A percentile compares a stretch with the other conserved stretches of the same genome.
phyloP scores from a whole-genome alignment of 2,329 filamentous ascomycete species.

The Xylariaceae sp. region DNA sequence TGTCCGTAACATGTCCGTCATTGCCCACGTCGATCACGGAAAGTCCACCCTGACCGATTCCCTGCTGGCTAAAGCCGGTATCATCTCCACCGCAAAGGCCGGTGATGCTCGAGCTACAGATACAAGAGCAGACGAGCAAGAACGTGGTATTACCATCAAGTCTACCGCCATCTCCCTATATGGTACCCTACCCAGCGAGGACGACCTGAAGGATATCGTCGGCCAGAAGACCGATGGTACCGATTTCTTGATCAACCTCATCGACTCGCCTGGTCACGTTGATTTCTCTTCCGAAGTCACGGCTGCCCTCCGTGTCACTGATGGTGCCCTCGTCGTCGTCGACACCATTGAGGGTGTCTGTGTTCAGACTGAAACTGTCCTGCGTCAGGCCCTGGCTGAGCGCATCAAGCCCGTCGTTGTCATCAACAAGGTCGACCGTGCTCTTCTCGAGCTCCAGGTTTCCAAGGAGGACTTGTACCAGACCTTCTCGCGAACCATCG shows the following conservation, averaged over 20 bases:
- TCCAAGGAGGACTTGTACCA: slow-evolving; percentile 99
- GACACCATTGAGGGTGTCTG: slow-evolving; percentile 99
- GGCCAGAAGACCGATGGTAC: slow-evolving; percentile 86
- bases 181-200: slow-evolving; percentile 77
- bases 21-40: slow-evolving; percentile 99
- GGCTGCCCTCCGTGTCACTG: slow-evolving; percentile 98
- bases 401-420: slow-evolving; percentile 99
- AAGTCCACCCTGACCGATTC: slow-evolving; percentile 99
- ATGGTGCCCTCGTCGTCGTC: slow-evolving; percentile 99
- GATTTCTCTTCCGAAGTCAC: slow-evolving; percentile 99
- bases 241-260: slow-evolving; percentile 99
- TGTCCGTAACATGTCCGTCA: slow-evolving; percentile 98
- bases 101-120: slow-evolving; percentile 96
- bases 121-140: slow-evolving; percentile 96
- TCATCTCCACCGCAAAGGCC: slow-evolving; percentile 96
- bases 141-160: slow-evolving; percentile 99
- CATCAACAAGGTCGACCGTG: slow-evolving; percentile 99
- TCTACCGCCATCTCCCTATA: slow-evolving; percentile 99
- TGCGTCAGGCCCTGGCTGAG: slow-evolving; percentile 98
- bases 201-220: slow-evolving; percentile 94
- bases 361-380: slow-evolving; percentile 99
- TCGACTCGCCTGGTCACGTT: slow-evolving; percentile 99
- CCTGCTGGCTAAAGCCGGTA: slow-evolving; percentile 98
- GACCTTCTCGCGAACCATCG: slow-evolving; percentile 98
- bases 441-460: slow-evolving; percentile 98